A percentile compares a stretch with the other conserved stretches of the same genome.
Conservation (phyloP, 371 early-diverging fungal genomes). For the Lichtheimia ornata region DNA sequence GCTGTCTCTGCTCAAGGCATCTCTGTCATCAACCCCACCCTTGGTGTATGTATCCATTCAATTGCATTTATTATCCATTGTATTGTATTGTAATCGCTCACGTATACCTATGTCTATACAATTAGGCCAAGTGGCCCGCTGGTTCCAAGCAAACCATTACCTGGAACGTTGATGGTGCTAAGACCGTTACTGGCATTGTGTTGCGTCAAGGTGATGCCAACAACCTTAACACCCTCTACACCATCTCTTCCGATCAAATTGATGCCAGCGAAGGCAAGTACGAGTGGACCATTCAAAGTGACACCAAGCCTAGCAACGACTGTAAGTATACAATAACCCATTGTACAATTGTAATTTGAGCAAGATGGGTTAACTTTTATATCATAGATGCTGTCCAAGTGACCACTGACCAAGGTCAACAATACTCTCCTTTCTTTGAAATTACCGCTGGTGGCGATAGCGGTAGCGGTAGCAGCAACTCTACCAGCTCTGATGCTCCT, state of each 20-base stretch:
- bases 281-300: constrained; percentile 30
- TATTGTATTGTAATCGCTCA: neutral
- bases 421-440: constrained; percentile 41
- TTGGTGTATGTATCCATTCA: constrained; percentile 7
- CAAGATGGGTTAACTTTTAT: neutral
- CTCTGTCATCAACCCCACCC: constrained; percentile 3
- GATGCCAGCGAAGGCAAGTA: constrained; percentile 17
- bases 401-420: constrained; percentile 23
- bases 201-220: constrained; percentile 31
- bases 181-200: constrained; percentile 24
- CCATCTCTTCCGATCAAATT: constrained; percentile 9
- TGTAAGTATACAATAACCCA: constrained; percentile 21
- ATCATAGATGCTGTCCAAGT: constrained; percentile 29
- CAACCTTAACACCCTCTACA: constrained; percentile 20
- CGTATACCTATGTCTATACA: too few species aligned
- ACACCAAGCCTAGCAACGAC: constrained; percentile 19
- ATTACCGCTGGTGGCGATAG: constrained; percentile 16
- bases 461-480: too few species aligned
- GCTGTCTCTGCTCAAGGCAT: constrained; percentile 13
- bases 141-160: constrained; percentile 26
- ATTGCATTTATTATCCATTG: neutral
- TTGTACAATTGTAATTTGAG: too few species aligned
- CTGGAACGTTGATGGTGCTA: constrained; percentile 23
- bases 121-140: constrained; percentile 27
- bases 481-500: constrained; percentile 3